Evolutionary conservation across 495 filamentous ascomycete genomes (phyloP).

Genomic region (Neurospora sp.): DNA sequence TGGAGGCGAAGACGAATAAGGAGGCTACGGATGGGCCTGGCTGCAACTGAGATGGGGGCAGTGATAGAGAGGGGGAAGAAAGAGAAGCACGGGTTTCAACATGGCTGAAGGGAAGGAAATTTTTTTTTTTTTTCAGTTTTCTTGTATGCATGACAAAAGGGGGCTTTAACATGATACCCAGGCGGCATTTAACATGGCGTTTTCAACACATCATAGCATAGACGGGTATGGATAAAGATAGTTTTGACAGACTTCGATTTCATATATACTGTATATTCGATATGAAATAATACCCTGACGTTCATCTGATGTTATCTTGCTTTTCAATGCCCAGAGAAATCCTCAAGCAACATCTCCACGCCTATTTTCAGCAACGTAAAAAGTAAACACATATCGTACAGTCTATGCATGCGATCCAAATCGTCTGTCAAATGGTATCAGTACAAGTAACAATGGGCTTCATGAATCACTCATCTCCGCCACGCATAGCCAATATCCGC

Average conservation of each 20-base stretch:
- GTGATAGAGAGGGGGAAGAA: neutral
- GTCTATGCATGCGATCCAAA: neutral
- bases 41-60: neutral
- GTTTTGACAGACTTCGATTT: neutral
- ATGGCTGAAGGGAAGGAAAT: neutral
- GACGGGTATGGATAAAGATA: neutral
- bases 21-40: neutral
- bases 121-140: neutral
- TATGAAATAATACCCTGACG: neutral
- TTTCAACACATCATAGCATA: neutral
- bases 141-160: neutral
- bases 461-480: neutral
- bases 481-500: neutral
- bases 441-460: neutral
- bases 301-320: neutral
- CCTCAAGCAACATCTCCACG: neutral
- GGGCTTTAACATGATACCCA: constrained; percentile 18
- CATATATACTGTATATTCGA: neutral
- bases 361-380: neutral
- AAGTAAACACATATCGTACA: neutral
- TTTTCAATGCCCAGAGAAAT: neutral
- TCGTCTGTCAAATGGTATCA: neutral
- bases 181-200: constrained; percentile 19
- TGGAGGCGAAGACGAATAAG: constrained; percentile 44
- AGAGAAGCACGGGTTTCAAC: neutral